Percentiles rank a stretch among this genome's conserved stretches.
These are phyloP conservation scores for Diutina sp. DNA, from an alignment of 1,139 yeast genomes.

Conservation along the genomic window DNA sequence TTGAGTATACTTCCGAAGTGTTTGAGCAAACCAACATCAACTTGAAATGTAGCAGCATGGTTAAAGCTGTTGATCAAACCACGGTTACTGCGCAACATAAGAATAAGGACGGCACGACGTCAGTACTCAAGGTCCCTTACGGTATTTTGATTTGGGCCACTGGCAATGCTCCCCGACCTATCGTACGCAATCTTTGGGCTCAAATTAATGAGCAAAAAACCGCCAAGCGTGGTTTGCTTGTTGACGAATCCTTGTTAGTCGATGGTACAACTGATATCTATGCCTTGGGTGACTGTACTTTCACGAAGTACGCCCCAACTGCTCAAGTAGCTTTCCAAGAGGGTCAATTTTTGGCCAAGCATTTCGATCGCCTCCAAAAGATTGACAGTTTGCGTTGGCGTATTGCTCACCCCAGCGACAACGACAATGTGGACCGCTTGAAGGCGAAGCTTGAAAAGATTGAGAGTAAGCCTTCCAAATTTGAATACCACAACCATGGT, in stretches of 20 bases:
- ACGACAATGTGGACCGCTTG: constrained; percentile 26
- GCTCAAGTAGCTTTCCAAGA: constrained; percentile 97
- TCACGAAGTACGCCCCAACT: constrained; percentile 86
- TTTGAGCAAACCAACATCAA: constrained; percentile 71
- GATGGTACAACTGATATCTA: constrained; percentile 76
- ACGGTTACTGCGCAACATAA: constrained; percentile 62
- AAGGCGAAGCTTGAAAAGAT: constrained; percentile 26
- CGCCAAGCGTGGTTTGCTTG: constrained; percentile 81
- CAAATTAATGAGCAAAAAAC: constrained; percentile 72
- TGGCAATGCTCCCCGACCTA: constrained; percentile 83
- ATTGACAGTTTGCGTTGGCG: constrained; percentile 46
- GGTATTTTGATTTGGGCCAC: constrained; percentile 96
- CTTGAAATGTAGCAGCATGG: constrained; percentile 74
- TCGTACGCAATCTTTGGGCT: constrained; percentile 53
- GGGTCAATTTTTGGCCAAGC: constrained; percentile 68
- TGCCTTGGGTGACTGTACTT: constrained; percentile 91
- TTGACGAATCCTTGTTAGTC: constrained; percentile 60
- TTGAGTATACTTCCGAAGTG: constrained; percentile 73
- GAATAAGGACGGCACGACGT: constrained; percentile 41
- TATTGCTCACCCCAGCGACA: constrained; percentile 16
- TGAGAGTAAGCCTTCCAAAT: constrained; percentile 39
- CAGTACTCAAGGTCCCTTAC: constrained; percentile 60
- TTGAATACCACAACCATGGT: constrained; percentile 58
- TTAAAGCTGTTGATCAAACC: constrained; percentile 66
- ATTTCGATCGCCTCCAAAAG: constrained; percentile 57